Evolutionary conservation across 1,284 basidiomycete species (phyloP), one percentile per base, ranked within the genome.

Genomic region (Porogramme epimiltina): DNA sequence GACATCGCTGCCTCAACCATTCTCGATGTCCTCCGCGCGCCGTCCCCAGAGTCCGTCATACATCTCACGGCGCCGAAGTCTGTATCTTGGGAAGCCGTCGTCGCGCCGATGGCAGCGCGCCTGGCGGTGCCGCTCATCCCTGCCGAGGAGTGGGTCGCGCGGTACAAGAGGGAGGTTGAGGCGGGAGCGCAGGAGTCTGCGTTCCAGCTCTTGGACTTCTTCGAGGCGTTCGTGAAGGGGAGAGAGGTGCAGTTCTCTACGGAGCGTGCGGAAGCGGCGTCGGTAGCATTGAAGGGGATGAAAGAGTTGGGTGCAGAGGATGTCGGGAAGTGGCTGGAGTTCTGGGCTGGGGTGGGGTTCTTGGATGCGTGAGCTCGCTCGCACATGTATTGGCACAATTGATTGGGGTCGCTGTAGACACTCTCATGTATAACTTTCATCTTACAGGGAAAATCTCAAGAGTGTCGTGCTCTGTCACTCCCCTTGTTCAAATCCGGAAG

Each of bases 61-160:
- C 52, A 54, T 37, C 47, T 58, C 34, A 59, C 53, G 9, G 61
- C 67, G 42, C 66, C 66, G 2, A 37, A 49, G 1, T 65, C 66
- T 2, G 59, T 60, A 5, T 5, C 47, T 3, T 67, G 66, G 67
- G 40, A 47, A 18, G 20, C 38, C 38, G 47, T 65, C 31, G 44
- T 62, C 24, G 40, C 45, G 2, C 46, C 48, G 13, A 51, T 59
- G 22, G 55, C 65, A 2, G 33, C 48, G 47, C 41, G 40, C 11
- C 54, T 65, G 19, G 44, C 16, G 5, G 38, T 64, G 1, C 57
- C 60, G 2, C 45, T 59, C 33, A 61, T 68, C 3, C 49, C 59
- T 2, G 62, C 55, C 42, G 11, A 16, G 2, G 60, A 68, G 20
- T 68, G 65, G 65, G 18, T 66, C 13, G 50, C 42, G 18, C 45